Evolutionary conservation across 1,284 basidiomycete genomes (phyloP).

Genomic region (Pseudozyma tsukubaensis): DNA sequence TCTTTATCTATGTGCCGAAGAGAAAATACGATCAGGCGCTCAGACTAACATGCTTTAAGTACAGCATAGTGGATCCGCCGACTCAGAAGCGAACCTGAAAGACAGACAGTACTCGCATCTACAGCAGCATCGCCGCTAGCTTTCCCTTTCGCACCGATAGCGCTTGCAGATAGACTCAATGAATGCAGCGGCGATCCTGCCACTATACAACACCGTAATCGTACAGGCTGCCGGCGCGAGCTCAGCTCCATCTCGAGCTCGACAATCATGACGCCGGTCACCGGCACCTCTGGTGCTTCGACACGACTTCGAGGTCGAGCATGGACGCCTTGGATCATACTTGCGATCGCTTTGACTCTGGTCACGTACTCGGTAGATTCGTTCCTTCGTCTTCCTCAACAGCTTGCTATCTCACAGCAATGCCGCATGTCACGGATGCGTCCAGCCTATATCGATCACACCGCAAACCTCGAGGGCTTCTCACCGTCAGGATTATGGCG

Average conservation of each 20-base stretch:
- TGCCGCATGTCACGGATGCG: conserved; percentile 99
- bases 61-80: too few species aligned
- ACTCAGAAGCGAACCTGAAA: too few species aligned
- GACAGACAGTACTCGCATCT: too few species aligned
- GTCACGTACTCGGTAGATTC: conserved; percentile 36
- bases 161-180: neutral
- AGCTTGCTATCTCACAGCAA: conserved; percentile 62
- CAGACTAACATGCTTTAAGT: too few species aligned
- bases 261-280: conserved; percentile 3
- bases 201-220: neutral
- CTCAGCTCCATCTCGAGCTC: neutral
- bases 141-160: neutral
- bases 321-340: conserved; percentile 39
- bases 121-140: too few species aligned
- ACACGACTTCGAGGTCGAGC: conserved; percentile 5
- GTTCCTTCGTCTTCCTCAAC: conserved; percentile 43
- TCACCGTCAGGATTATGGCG: conserved; percentile 78
- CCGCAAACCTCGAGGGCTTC: conserved; percentile 69
- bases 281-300: neutral
- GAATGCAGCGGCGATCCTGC: neutral
- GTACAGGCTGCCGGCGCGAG: neutral
- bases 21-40: too few species aligned
- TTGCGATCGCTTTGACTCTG: conserved; percentile 18
- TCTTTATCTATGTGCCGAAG: too few species aligned
- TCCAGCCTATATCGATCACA: conserved; percentile 80